Conservation (phyloP, 768 basidiomycete species). For the Serendipita sp. region DNA sequence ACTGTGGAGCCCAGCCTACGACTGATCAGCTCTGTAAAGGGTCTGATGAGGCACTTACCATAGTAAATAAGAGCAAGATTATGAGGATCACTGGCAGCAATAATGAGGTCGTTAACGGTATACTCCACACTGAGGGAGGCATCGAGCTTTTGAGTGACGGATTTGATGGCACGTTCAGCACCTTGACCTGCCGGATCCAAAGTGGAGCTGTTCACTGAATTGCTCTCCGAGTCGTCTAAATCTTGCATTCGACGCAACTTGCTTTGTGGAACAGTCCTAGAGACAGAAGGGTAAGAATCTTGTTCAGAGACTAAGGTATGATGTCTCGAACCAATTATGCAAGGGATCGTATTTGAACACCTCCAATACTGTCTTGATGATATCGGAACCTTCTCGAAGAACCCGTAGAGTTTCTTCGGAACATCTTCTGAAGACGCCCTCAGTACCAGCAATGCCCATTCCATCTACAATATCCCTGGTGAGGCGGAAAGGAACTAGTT, state of each 20-base stretch:
- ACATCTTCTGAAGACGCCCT: conserved; percentile 89
- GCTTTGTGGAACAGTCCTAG: conserved; percentile 62
- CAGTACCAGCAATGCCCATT: conserved; percentile 74
- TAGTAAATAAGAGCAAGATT: conserved; percentile 66
- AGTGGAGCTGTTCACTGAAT: conserved; percentile 14
- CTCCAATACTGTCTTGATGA: conserved; percentile 88
- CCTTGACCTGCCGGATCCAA: conserved; percentile 50
- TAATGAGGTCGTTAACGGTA: conserved; percentile 82
- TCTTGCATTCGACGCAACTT: conserved; percentile 53
- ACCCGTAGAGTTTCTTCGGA: conserved; percentile 91
- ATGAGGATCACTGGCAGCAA: conserved; percentile 61
- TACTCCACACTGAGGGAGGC: conserved; percentile 79
- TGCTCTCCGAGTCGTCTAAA: conserved; percentile 17
- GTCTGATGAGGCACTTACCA: conserved; percentile 29
- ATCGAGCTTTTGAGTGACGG: conserved; percentile 70
- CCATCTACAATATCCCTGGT: conserved; percentile 91
- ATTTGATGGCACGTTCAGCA: conserved; percentile 73
- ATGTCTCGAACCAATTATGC: conserved; percentile 44
- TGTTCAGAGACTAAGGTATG: background rate
- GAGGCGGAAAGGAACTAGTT: conserved; percentile 87
- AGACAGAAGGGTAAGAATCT: background rate
- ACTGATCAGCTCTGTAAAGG: conserved; percentile 7
- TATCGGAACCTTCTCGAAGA: conserved; percentile 63
- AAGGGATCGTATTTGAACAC: conserved; percentile 96
- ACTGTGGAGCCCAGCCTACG: conserved; percentile 30